phyloP scores from a whole-genome alignment of 2,329 filamentous ascomycete genomes.

The Aspergillus fijiensis region DNA sequence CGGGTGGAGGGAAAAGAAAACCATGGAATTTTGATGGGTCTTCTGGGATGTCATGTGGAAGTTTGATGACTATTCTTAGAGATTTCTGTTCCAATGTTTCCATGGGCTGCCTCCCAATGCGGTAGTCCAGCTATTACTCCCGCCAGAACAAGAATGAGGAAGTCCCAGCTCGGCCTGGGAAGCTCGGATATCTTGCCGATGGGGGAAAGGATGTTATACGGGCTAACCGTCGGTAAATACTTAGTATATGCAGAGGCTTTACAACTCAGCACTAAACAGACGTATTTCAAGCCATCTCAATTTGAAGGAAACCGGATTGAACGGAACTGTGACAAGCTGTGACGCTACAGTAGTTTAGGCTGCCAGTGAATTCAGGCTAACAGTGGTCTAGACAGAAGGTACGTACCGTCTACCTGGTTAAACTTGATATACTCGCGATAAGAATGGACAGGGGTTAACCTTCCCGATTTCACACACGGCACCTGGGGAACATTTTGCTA shows the following conservation, averaged over 20 bases:
- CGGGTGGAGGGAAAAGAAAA: constrained; percentile 13
- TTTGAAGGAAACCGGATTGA: neutral
- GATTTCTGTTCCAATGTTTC: neutral
- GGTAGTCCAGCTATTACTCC: neutral
- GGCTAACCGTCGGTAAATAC: neutral
- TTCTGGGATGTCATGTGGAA: constrained; percentile 19
- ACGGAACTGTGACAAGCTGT: neutral
- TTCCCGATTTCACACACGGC: neutral
- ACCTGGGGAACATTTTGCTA: neutral
- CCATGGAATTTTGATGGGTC: constrained; percentile 19
- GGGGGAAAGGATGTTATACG: neutral
- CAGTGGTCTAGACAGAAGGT: neutral
- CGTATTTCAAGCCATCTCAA: neutral
- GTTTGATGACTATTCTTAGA: constrained; percentile 18
- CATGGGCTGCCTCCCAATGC: neutral
- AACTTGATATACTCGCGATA: neutral
- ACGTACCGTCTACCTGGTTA: neutral
- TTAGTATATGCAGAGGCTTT: neutral
- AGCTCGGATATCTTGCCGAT: constrained; percentile 14
- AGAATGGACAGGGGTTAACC: constrained; percentile 12
- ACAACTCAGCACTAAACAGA: neutral
- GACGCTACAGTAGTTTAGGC: neutral
- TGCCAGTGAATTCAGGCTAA: neutral
- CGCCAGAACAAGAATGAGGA: neutral
- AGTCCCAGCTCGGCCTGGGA: constrained; percentile 5